These are phyloP conservation scores for Podospora comata DNA, from an alignment of 495 filamentous ascomycete genomes.

Conservation along the genomic window DNA sequence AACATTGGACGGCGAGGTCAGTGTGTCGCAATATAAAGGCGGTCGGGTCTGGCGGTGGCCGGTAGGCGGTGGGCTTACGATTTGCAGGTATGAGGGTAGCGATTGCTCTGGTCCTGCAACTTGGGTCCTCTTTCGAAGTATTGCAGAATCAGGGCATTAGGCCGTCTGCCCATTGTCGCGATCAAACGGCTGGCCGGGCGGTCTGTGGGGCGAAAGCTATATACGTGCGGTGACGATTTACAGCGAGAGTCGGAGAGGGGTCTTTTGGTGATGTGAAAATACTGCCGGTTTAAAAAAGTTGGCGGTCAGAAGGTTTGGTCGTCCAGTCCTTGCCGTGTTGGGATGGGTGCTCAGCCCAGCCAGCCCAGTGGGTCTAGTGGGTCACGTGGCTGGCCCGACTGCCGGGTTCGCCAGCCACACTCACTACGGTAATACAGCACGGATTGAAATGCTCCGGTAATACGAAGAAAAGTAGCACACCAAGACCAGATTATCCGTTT, in stretches of 20 bases:
- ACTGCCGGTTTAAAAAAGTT: slow-evolving; percentile 33
- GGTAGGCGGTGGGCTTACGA: slow-evolving; percentile 31
- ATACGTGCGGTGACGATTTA: slow-evolving; percentile 15
- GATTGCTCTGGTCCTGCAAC: slow-evolving; percentile 78
- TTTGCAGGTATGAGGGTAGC: slow-evolving; percentile 85
- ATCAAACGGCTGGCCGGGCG: slow-evolving; percentile 17
- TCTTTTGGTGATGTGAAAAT: slow-evolving; percentile 28
- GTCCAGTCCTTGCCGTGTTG: background rate
- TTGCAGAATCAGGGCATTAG: slow-evolving; percentile 76
- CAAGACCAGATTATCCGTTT: background rate
- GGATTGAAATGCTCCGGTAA: background rate
- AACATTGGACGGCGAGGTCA: background rate
- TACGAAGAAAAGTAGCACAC: background rate
- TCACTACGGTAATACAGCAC: background rate
- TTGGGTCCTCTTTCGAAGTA: slow-evolving; percentile 81
- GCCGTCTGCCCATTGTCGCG: slow-evolving; percentile 69
- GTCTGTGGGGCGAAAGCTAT: slow-evolving; percentile 21
- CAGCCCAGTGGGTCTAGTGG: background rate
- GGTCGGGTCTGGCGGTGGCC: slow-evolving; percentile 1
- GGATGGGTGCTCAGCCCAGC: background rate
- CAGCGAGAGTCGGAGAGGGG: slow-evolving; percentile 20
- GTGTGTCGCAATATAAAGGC: slow-evolving; percentile 8
- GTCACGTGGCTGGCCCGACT: slow-evolving; percentile 1
- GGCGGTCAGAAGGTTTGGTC: slow-evolving; percentile 27
- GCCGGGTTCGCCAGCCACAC: background rate